phyloP scores from a whole-genome alignment of 805 yeast species.

The Pichia exigua region DNA sequence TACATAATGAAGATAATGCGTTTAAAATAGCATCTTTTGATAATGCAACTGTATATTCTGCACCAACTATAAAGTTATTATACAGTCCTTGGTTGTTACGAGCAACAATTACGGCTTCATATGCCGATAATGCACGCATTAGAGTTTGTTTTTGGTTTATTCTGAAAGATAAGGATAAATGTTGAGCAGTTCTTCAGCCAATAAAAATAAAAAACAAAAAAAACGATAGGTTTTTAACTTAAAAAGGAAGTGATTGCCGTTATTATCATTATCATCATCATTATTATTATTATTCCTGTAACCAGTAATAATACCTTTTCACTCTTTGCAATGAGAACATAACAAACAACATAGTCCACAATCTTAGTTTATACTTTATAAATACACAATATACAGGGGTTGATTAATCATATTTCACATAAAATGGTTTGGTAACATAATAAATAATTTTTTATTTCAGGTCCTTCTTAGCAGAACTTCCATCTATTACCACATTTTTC shows the following conservation, averaged over 20 bases:
- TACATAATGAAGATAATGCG: slow-evolving; percentile 1
- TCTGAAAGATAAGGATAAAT: no score
- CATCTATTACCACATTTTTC: slow-evolving; percentile 96
- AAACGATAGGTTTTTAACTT: no score
- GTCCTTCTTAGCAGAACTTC: slow-evolving; percentile 90
- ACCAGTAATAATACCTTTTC: no score
- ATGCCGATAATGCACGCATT: slow-evolving; percentile 6
- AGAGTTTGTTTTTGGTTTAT: no score
- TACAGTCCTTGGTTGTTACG: slow-evolving; percentile 2
- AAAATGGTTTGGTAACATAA: no score
- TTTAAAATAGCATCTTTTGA: background rate
- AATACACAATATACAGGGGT: background rate
- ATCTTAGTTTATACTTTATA: background rate
- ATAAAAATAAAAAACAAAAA: no score
- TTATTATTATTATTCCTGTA: no score
- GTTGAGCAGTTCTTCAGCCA: no score
- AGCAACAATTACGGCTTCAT: slow-evolving; percentile 2
- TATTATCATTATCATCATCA: no score
- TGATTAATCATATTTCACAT: background rate
- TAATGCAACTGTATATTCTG: background rate
- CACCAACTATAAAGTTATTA: slow-evolving; percentile 7
- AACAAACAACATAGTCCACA: background rate
- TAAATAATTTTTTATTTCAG: no score
- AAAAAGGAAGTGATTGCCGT: no score
- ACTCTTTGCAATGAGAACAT: no score